Evolutionary conservation across 1,284 basidiomycete species (phyloP).

Genomic region (Anthracocystis walkeri): DNA sequence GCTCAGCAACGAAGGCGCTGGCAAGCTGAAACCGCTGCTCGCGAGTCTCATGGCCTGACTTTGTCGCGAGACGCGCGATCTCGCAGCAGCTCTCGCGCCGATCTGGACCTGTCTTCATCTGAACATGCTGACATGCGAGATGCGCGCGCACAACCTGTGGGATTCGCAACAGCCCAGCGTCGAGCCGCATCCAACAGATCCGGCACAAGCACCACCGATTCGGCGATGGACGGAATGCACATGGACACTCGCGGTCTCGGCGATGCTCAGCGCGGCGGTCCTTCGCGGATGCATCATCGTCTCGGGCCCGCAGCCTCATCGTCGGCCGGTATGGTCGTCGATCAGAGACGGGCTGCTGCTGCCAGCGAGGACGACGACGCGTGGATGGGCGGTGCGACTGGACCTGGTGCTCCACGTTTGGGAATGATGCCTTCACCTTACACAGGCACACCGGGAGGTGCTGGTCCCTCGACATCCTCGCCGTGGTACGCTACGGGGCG

Average conservation of each 20-base stretch:
- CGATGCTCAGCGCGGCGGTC: constrained; percentile 7
- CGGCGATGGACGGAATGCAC: neutral
- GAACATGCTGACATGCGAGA: neutral
- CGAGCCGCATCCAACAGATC: neutral
- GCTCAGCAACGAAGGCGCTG: constrained; percentile 12
- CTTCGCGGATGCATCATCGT: constrained; percentile 32
- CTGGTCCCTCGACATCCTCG: constrained; percentile 23
- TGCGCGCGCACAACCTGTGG: constrained; percentile 5
- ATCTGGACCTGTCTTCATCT: constrained; percentile 4
- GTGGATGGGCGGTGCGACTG: constrained; percentile 14
- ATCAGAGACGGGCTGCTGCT: constrained; percentile 16
- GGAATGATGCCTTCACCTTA: constrained; percentile 39
- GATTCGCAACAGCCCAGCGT: constrained; percentile 4
- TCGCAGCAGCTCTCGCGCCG: constrained; percentile 7
- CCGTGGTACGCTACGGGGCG: constrained; percentile 21
- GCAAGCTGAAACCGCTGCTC: constrained; percentile 2
- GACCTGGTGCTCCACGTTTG: constrained; percentile 27
- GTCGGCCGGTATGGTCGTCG: constrained; percentile 15
- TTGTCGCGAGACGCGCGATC: constrained; percentile 8
- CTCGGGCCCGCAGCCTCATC: constrained; percentile 20
- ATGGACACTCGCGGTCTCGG: neutral
- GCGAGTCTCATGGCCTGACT: neutral
- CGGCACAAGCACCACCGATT: neutral
- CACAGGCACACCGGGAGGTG: constrained; percentile 3
- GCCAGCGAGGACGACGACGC: constrained; percentile 30